Conservation (phyloP, 2,329 filamentous ascomycete species). For the Arthroderma uncinatum region DNA sequence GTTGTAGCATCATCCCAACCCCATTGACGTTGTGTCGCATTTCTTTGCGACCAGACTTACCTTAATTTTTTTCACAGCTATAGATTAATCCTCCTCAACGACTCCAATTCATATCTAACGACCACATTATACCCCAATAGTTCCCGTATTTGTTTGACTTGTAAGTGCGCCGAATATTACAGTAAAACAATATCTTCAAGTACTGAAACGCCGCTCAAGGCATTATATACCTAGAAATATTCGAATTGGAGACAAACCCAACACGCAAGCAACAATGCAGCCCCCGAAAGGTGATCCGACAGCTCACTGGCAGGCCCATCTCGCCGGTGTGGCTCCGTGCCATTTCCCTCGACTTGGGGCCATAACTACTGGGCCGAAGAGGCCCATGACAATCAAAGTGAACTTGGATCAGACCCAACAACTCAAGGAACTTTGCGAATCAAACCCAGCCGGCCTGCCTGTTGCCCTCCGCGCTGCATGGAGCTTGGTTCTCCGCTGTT, state of each 20-base stretch:
- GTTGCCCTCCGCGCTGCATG: constrained; percentile 33
- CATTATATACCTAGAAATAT: not conserved
- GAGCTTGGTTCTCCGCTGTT: constrained; percentile 37
- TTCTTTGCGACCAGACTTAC: not conserved
- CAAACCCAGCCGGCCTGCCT: constrained; percentile 7
- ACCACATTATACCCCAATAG: not conserved
- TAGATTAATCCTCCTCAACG: not conserved
- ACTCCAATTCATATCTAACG: not conserved
- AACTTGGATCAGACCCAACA: constrained; percentile 22
- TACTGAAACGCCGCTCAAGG: not conserved
- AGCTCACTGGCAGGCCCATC: constrained; percentile 9
- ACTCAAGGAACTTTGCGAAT: constrained; percentile 9
- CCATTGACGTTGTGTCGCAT: not conserved
- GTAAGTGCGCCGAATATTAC: not conserved
- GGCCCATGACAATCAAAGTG: constrained; percentile 28
- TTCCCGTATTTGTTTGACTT: not conserved
- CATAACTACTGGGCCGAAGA: constrained; percentile 21
- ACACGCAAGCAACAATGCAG: not conserved
- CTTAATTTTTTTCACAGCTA: constrained; percentile 3
- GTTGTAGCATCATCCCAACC: not conserved
- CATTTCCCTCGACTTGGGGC: constrained; percentile 28
- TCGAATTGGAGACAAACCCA: not conserved
- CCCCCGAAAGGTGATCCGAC: not conserved
- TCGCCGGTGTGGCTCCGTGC: constrained; percentile 20
- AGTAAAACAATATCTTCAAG: not conserved